Conservation (phyloP, 73 alveolate genomes). For the Uronychia setigera region DNA sequence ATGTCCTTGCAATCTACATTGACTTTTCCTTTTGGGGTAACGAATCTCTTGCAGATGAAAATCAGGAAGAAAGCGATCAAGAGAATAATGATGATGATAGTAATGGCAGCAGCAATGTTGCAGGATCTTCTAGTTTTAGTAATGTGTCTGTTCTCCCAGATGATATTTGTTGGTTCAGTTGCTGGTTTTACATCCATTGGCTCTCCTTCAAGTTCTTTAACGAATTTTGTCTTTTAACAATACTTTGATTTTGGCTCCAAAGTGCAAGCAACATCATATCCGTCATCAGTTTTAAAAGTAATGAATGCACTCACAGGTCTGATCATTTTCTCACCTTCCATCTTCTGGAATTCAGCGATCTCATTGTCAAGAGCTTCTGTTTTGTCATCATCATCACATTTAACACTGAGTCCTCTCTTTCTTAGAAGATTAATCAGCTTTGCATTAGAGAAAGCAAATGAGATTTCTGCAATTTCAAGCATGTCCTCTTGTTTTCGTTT, state of each 20-base stretch:
- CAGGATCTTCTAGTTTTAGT: background rate
- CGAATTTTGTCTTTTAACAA: background rate
- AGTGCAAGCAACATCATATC: conserved; percentile 13
- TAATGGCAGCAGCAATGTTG: background rate
- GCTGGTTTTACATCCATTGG: conserved; percentile 21
- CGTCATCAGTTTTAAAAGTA: conserved; percentile 53
- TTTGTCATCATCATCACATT: background rate
- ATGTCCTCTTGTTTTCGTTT: background rate
- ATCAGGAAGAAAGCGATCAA: background rate
- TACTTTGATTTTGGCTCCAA: conserved; percentile 4
- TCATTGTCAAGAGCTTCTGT: conserved; percentile 15
- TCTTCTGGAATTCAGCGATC: conserved; percentile 17
- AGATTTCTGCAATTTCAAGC: conserved; percentile 48
- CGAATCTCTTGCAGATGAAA: background rate
- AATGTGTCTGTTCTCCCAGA: conserved; percentile 63
- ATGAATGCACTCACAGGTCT: conserved; percentile 61
- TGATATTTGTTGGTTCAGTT: conserved; percentile 58
- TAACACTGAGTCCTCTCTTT: conserved; percentile 40
- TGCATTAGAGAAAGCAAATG: conserved; percentile 36
- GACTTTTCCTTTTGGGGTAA: background rate
- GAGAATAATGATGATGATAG: background rate
- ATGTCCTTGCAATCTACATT: background rate
- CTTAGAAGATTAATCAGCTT: conserved; percentile 28
- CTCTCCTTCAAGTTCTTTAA: conserved; percentile 8
- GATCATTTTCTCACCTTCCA: background rate